Evolutionary conservation across 176 grass and related monocot genomes (phyloP), one percentile per base, ranked within the genome.

Genomic region (sorghum (Sorghum bicolor)): DNA sequence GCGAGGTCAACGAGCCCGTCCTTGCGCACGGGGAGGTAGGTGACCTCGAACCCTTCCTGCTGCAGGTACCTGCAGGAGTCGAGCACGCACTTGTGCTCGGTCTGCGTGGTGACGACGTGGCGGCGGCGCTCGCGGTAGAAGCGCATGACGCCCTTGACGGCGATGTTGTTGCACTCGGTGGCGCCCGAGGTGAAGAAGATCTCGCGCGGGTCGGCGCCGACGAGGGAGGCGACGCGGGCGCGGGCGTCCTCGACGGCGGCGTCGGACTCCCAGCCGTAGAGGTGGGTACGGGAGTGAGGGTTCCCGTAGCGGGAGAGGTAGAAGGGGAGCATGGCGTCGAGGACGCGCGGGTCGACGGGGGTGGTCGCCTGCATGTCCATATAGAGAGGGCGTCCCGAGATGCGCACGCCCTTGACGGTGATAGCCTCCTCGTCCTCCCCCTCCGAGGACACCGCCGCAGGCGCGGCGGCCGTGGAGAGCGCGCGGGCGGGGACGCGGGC

Each of bases 201-300:
- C 83, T 98, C 93, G 39, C 94, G 82, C 7, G 93, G 91, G 77
- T 98, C 85, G 69, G 93, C 91, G 34, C 87, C 91, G 14, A 98
- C 86, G 22, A 96, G 82, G 1, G 65, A 15, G 0, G 91, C 91
- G 4, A 98, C 77, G 29, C 52, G 83, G 10, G 91, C 80, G 74
- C 96, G 96, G 10, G 96, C 91, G 2, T 39, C 57, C 89, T 98
- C 93, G 40, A 98, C 96, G 52, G 96, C 96, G 11, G 93, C 85
- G 64, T 98, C 96, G 11, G 96, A 98, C 72, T 98, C 96, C 96
- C 96, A 98, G 60, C 93, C 96, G 85, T 95, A 98, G 84, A 98
- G 89, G 57, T 98, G 96, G 64, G 96, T 98, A 62, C 93, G 91
- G 32, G 96, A 98, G 89, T 98, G 96, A 32, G 96, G 96, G 83